phyloP scores from a whole-genome alignment of 208 protist genomes.

The Phytomonas francai region DNA sequence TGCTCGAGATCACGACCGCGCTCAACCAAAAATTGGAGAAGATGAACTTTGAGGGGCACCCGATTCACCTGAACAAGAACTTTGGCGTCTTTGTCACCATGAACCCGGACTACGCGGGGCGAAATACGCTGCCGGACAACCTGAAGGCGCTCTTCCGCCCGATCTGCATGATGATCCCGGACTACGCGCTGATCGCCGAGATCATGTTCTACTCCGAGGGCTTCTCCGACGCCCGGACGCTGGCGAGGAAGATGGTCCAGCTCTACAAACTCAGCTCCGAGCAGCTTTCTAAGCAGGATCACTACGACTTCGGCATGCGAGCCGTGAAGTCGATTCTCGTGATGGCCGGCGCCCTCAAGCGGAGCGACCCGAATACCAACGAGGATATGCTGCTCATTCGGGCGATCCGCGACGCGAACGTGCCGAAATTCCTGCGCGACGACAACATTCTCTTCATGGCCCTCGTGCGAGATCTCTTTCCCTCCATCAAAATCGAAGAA shows the following conservation, averaged over 20 bases:
- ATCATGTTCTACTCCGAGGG: conserved; percentile 98
- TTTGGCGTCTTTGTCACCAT: conserved; percentile 97
- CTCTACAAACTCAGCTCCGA: conserved; percentile 94
- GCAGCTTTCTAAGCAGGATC: conserved; percentile 94
- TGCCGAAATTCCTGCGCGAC: conserved; percentile 93
- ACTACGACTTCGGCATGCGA: conserved; percentile 97
- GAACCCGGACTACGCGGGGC: conserved; percentile 97
- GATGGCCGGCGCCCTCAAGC: conserved; percentile 91
- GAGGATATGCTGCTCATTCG: conserved; percentile 94
- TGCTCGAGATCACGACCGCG: conserved; percentile 92
- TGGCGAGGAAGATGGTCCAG: conserved; percentile 95
- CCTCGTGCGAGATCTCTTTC: conserved; percentile 92
- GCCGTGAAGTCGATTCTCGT: conserved; percentile 95
- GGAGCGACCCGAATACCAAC: conserved; percentile 76
- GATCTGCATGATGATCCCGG: conserved; percentile 97
- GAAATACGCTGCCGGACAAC: conserved; percentile 96
- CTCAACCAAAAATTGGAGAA: conserved; percentile 66
- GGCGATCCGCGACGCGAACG: conserved; percentile 91
- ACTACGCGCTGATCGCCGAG: conserved; percentile 95
- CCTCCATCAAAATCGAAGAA: conserved; percentile 78
- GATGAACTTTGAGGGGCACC: conserved; percentile 93
- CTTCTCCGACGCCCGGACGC: conserved; percentile 90
- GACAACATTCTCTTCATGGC: conserved; percentile 93
- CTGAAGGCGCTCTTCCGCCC: conserved; percentile 96
- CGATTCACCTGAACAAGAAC: conserved; percentile 87